These are phyloP conservation scores for Pseudocercospora eumusae DNA, from an alignment of 2,329 filamentous ascomycete species.

Conservation along the genomic window DNA sequence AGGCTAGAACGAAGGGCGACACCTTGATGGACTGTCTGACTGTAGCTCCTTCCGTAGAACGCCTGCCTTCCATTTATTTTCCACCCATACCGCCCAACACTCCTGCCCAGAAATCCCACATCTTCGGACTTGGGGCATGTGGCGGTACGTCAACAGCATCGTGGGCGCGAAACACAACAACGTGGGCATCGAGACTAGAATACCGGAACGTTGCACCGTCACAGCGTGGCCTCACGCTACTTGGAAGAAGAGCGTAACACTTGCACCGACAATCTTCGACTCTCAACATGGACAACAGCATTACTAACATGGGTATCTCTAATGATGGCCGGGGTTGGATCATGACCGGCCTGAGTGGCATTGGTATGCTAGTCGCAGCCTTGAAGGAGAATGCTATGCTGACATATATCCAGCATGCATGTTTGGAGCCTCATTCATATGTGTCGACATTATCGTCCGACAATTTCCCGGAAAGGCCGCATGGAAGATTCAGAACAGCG, in stretches of 20 bases:
- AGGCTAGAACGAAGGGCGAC: constrained; percentile 7
- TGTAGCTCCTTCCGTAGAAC: background rate
- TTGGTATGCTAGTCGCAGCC: constrained; percentile 53
- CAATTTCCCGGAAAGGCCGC: constrained; percentile 70
- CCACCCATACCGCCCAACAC: background rate
- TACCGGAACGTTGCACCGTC: background rate
- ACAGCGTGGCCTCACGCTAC: constrained; percentile 10
- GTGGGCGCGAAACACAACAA: constrained; percentile 16
- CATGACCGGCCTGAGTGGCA: constrained; percentile 79
- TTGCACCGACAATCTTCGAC: background rate
- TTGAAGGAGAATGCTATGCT: background rate
- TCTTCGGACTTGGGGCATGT: constrained; percentile 7
- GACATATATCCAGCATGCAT: constrained; percentile 53
- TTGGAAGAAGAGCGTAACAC: constrained; percentile 1
- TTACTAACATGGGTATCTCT: constrained; percentile 53
- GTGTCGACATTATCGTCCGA: constrained; percentile 75
- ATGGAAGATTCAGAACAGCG: constrained; percentile 89
- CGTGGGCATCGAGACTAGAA: constrained; percentile 1
- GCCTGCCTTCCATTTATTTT: background rate
- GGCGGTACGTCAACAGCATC: constrained; percentile 17
- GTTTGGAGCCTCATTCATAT: constrained; percentile 80
- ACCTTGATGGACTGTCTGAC: constrained; percentile 11
- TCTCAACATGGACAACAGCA: constrained; percentile 7
- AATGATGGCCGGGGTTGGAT: constrained; percentile 94
- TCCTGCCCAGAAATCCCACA: background rate